Conservation (phyloP, 768 basidiomycete species). For the Lentinula boryana region DNA sequence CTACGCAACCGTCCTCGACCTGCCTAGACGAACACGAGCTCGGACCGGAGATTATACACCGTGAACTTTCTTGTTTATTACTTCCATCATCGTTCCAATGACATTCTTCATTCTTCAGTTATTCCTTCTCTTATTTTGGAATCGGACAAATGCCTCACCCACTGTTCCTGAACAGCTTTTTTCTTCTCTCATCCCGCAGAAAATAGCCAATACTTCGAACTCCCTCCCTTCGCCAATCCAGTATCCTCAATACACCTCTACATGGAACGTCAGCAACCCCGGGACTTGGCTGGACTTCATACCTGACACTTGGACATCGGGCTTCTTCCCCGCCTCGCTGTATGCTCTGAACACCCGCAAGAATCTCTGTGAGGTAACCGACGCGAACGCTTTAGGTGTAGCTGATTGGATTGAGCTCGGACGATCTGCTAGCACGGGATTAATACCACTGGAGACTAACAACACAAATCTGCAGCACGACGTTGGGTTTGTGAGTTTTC, state of each 20-base stretch:
- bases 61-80: background rate
- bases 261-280: conserved; percentile 19
- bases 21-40: background rate
- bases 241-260: conserved; percentile 57
- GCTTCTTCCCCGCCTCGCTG: conserved; percentile 57
- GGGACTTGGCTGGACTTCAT: conserved; percentile 51
- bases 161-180: conserved; percentile 30
- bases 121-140: background rate
- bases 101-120: background rate
- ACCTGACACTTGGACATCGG: conserved; percentile 61
- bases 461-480: conserved; percentile 53
- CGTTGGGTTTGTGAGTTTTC: conserved; percentile 66
- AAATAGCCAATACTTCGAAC: conserved; percentile 51
- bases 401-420: conserved; percentile 55
- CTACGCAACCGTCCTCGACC: background rate
- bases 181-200: conserved; percentile 51
- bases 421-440: conserved; percentile 41
- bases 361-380: conserved; percentile 36
- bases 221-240: conserved; percentile 33
- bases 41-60: background rate
- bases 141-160: background rate
- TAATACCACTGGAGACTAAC: conserved; percentile 42
- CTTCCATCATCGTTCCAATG: background rate
- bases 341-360: conserved; percentile 56
- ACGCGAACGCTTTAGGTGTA: conserved; percentile 28